Conservation (phyloP, 257 asterid species). For the Eustoma russellianum region DNA sequence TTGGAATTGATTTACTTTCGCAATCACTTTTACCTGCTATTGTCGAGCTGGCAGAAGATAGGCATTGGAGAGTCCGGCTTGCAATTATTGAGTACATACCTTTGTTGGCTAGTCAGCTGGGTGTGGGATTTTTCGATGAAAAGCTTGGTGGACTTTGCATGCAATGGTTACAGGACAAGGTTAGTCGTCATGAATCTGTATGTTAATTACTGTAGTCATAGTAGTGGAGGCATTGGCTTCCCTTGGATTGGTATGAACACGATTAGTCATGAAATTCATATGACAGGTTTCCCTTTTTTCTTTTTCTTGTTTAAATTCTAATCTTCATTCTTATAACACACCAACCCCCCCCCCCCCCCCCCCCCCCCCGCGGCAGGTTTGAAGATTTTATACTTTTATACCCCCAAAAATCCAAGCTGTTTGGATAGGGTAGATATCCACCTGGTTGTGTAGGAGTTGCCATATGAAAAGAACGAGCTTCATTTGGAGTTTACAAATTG, state of each 20-base stretch:
- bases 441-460: too few relatives aligned
- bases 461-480: too few relatives aligned
- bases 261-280: too few relatives aligned
- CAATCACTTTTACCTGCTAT: conserved; percentile 78
- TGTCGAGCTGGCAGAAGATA: conserved; percentile 85
- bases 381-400: too few relatives aligned
- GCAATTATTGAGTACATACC: conserved; percentile 84
- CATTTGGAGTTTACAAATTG: too few relatives aligned
- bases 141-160: conserved; percentile 85
- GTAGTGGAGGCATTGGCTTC: background rate
- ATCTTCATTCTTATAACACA: too few relatives aligned
- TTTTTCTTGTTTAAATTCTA: too few relatives aligned
- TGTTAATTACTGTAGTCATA: background rate
- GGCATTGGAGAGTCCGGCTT: conserved; percentile 85
- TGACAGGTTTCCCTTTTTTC: too few relatives aligned
- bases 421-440: too few relatives aligned
- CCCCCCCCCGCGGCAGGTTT: too few relatives aligned
- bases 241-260: background rate
- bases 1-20: conserved; percentile 70
- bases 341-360: too few relatives aligned
- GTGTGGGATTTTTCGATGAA: conserved; percentile 75
- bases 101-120: conserved; percentile 69
- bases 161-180: conserved; percentile 92
- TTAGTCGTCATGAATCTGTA: conserved; percentile 10
- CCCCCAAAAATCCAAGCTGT: too few relatives aligned